Evolutionary conservation across 768 basidiomycete species (phyloP), one percentile per base, ranked within the genome.

Genomic region (Naganishia vaughanmartiniae): DNA sequence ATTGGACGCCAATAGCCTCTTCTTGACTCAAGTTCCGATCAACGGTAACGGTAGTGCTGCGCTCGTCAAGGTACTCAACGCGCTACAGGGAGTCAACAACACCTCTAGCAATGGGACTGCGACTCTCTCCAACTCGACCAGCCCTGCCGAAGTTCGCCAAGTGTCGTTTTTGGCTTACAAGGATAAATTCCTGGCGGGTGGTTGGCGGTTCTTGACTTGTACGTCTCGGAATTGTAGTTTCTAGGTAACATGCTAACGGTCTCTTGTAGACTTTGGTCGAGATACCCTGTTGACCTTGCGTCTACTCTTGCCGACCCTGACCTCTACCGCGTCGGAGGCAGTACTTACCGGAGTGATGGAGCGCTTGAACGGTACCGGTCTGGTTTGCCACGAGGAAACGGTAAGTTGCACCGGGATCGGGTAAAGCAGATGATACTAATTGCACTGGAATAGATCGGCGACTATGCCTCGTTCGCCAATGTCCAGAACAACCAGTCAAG

Each of bases 291-390:
- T 84, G n/a, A 82, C 83, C 1, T 76, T 84, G 28, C 77, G 83
- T 11, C 76, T 85, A 46, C 73, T 84, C 0, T 82, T 84, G 75
- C 83, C 84, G 1, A 77, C 82, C 4, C 74, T 84, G 10, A 83
- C 82, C 1, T 74, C 82, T 14, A 80, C 83, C 28, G 82, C 83
- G 14, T 82, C 83, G 39, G 84, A 85, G 72, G 75, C 83, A 15
- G 81, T 82, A n/a, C 75, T 85, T 7, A 83, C 83, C 6, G 84
- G 84, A 11, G 84, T 84, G 15, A 78, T 85, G 28, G 83, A 84
- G 67, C 78, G 83, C 10, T 80, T 81, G 2, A 84, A 84, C 72
- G 73, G 74, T 6, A 83, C 84, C 0, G 84, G 84, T 1, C 81
- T 83, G 5, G 66, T 84, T 14, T 84, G 84, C 68, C 84, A 84